Evolutionary conservation across 345 rosid genomes (phyloP).

Genomic region (Citrus trifoliata): DNA sequence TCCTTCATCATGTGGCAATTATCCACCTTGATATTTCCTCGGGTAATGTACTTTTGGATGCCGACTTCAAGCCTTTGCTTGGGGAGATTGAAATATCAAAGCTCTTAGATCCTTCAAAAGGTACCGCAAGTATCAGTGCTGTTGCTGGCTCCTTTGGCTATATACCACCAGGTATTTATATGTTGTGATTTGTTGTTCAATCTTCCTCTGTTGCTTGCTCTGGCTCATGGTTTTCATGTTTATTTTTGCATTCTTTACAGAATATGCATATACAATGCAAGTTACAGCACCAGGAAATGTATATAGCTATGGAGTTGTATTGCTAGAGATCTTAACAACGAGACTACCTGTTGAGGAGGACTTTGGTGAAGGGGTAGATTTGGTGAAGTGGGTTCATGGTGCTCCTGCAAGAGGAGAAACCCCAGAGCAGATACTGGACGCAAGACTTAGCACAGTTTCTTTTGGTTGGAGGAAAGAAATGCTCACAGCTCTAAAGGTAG

Average conservation of each 20-base stretch:
- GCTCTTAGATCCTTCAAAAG: slow-evolving; percentile 75
- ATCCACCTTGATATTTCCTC: slow-evolving; percentile 93
- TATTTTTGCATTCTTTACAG: slow-evolving; percentile 32
- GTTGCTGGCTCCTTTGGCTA: slow-evolving; percentile 97
- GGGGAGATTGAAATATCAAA: slow-evolving; percentile 96
- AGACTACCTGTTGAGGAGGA: slow-evolving; percentile 82
- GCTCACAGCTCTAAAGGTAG: slow-evolving; percentile 94
- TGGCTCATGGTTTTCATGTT: background rate
- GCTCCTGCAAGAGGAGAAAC: slow-evolving; percentile 78
- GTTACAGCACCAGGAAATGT: slow-evolving; percentile 96
- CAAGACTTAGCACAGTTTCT: slow-evolving; percentile 74
- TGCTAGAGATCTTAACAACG: slow-evolving; percentile 87
- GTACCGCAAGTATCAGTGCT: slow-evolving; percentile 83
- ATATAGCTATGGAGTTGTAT: slow-evolving; percentile 90
- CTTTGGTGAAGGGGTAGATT: slow-evolving; percentile 82
- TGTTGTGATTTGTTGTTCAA: background rate
- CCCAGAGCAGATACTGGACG: slow-evolving; percentile 76
- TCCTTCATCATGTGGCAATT: slow-evolving; percentile 88
- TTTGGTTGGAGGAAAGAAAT: slow-evolving; percentile 94
- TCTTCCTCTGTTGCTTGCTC: background rate
- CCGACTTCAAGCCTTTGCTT: slow-evolving; percentile 62
- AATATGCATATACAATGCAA: slow-evolving; percentile 91
- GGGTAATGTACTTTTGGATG: slow-evolving; percentile 72
- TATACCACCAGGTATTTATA: slow-evolving; percentile 82
- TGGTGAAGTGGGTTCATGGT: slow-evolving; percentile 96